Percentiles rank a stretch among this genome's conserved stretches.
Evolutionary conservation across 2,329 filamentous ascomycete species (phyloP).

Genomic region (Pseudogymnoascus sp.): DNA sequence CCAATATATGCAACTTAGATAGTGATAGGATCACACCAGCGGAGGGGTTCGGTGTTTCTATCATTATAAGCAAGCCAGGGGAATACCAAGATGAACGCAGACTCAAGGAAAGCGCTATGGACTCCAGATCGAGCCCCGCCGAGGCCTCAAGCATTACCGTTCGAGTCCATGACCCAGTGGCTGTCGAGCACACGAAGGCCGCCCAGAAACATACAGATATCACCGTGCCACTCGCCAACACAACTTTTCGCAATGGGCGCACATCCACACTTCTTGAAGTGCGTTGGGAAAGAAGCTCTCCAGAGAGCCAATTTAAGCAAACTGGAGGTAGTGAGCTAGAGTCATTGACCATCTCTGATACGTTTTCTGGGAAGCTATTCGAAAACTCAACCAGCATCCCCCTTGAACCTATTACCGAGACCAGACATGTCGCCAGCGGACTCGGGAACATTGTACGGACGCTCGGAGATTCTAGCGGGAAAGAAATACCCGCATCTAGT

Average conservation of each 20-base stretch:
- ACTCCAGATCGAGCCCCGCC: conserved; percentile 3
- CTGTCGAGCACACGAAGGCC: conserved; percentile 7
- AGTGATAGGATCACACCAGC: conserved; percentile 18
- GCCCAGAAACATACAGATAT: conserved; percentile 24
- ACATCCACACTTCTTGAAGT: conserved; percentile 49
- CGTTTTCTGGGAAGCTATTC: background rate
- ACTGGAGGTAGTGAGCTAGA: background rate
- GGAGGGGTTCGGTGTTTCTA: conserved; percentile 44
- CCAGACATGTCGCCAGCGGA: conserved; percentile 50
- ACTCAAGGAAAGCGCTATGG: conserved; percentile 6
- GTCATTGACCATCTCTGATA: background rate
- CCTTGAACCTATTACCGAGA: background rate
- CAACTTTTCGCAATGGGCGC: conserved; percentile 64
- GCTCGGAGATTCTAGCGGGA: conserved; percentile 32
- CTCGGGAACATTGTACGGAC: conserved; percentile 73
- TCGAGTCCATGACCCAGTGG: conserved; percentile 4
- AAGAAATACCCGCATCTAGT: conserved; percentile 54
- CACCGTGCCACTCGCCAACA: conserved; percentile 66
- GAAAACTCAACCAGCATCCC: background rate
- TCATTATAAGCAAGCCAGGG: conserved; percentile 33
- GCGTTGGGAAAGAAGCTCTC: conserved; percentile 31
- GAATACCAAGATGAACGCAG: conserved; percentile 43
- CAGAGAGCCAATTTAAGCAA: conserved; percentile 1
- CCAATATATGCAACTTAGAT: conserved; percentile 7
- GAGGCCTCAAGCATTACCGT: conserved; percentile 21